Percentiles rank a stretch among this genome's conserved stretches.
phyloP scores from a whole-genome alignment of 176 grass and related monocot genomes.

The Tillandsia leiboldiana region DNA sequence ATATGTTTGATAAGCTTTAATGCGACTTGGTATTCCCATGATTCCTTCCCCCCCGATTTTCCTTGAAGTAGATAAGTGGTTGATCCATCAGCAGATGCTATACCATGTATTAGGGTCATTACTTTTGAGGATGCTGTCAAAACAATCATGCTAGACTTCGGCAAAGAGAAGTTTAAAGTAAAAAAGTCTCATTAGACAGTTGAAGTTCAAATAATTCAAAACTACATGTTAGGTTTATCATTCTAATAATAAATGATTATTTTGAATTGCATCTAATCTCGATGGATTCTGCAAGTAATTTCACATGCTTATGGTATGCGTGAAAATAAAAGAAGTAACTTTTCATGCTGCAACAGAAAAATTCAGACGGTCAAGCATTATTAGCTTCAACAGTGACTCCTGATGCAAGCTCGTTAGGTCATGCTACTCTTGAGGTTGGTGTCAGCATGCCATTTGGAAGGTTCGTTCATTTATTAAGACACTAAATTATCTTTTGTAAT shows the following conservation, averaged over 20 bases:
- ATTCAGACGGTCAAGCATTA: slow-evolving; percentile 79
- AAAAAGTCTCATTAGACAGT: neutral
- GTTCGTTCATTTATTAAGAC: slow-evolving; percentile 29
- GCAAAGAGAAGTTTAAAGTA: neutral
- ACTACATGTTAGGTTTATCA: too few species aligned
- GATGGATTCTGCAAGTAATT: neutral
- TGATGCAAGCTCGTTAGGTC: slow-evolving; percentile 33
- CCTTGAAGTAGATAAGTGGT: neutral
- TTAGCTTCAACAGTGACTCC: slow-evolving; percentile 73
- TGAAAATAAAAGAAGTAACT: neutral
- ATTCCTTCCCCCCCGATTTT: neutral
- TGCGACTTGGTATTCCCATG: neutral
- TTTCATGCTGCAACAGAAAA: slow-evolving; percentile 40
- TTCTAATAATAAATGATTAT: neutral
- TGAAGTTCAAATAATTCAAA: neutral
- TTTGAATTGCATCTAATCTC: neutral
- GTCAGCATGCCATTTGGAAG: slow-evolving; percentile 85
- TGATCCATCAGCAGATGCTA: neutral
- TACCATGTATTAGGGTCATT: neutral
- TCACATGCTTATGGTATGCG: too few species aligned
- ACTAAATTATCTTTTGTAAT: neutral
- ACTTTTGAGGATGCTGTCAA: neutral
- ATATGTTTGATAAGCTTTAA: neutral
- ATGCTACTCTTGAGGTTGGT: slow-evolving; percentile 17
- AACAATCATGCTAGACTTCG: neutral